Conservation (phyloP, 2,329 filamentous ascomycete species). For the Sphaceloma murrayae region DNA sequence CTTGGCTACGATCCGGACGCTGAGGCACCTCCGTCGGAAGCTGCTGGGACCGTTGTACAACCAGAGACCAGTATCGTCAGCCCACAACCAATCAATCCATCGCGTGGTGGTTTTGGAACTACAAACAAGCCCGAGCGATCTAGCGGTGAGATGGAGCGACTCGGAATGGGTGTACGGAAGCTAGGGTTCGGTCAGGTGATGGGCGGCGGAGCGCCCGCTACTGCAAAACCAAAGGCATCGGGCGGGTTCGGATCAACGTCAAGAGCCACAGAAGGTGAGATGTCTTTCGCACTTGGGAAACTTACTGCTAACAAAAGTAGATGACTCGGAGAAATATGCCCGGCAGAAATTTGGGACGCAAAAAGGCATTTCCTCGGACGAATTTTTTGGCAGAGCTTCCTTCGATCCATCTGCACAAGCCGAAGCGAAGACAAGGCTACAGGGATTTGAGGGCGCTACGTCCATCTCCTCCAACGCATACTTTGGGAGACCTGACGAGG, state of each 20-base stretch:
- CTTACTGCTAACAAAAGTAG: conserved; percentile 26
- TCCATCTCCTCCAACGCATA: conserved; percentile 95
- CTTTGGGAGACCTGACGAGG: conserved; percentile 77
- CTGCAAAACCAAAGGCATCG: conserved; percentile 57
- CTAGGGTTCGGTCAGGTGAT: conserved; percentile 84
- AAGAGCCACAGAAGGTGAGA: conserved; percentile 40
- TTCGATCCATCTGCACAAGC: conserved; percentile 72
- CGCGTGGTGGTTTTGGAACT: conserved; percentile 52
- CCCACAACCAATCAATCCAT: conserved; percentile 65
- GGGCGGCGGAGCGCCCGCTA: conserved; percentile 43
- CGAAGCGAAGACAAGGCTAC: conserved; percentile 78
- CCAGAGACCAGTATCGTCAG: conserved; percentile 54
- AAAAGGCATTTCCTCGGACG: conserved; percentile 94
- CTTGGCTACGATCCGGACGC: conserved; percentile 92
- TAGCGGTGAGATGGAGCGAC: conserved; percentile 71
- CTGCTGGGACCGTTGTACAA: conserved; percentile 36
- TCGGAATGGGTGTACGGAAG: conserved; percentile 80
- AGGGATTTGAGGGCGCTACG: conserved; percentile 85
- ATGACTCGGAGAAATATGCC: conserved; percentile 73
- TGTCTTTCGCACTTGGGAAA: not conserved
- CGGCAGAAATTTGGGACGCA: conserved; percentile 81
- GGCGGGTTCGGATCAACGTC: conserved; percentile 62
- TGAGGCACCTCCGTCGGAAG: conserved; percentile 38
- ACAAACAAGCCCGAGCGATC: conserved; percentile 44
- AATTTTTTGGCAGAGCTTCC: conserved; percentile 88